These are phyloP conservation scores for Neonectria punicea DNA, from an alignment of 2,329 filamentous ascomycete genomes.

Conservation along the genomic window DNA sequence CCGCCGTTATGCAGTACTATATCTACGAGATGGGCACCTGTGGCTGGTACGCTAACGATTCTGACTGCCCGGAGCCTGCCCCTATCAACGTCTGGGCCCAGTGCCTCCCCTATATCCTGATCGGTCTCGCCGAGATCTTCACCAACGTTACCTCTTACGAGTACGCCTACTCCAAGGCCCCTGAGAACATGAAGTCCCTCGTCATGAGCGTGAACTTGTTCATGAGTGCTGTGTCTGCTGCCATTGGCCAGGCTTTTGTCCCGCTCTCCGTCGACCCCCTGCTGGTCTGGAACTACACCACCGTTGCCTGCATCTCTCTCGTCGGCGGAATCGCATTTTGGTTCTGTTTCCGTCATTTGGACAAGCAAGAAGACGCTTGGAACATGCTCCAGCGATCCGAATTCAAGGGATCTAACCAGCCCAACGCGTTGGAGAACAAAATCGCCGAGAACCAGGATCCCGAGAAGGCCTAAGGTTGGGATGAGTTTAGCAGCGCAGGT, in stretches of 20 bases:
- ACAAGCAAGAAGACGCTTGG: slow-evolving; percentile 73
- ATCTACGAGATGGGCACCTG: slow-evolving; percentile 74
- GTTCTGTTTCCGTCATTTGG: slow-evolving; percentile 72
- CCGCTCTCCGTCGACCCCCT: slow-evolving; percentile 71
- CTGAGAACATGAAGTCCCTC: slow-evolving; percentile 83
- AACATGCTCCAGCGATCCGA: slow-evolving; percentile 68
- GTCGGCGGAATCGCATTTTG: slow-evolving; percentile 74
- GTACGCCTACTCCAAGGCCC: slow-evolving; percentile 82
- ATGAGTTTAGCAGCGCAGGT: not conserved
- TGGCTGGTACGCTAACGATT: slow-evolving; percentile 61
- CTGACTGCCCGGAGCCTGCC: slow-evolving; percentile 59
- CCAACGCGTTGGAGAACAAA: slow-evolving; percentile 48
- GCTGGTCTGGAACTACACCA: slow-evolving; percentile 77
- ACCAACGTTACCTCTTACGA: slow-evolving; percentile 72
- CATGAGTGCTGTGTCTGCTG: slow-evolving; percentile 75
- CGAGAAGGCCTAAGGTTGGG: slow-evolving; percentile 26
- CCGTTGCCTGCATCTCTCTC: slow-evolving; percentile 70
- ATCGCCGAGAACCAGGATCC: slow-evolving; percentile 28
- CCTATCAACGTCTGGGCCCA: slow-evolving; percentile 74
- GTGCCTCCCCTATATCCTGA: slow-evolving; percentile 61
- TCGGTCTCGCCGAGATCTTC: slow-evolving; percentile 64
- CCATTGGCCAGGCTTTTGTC: slow-evolving; percentile 76
- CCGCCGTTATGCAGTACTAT: slow-evolving; percentile 67
- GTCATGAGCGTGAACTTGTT: slow-evolving; percentile 76
- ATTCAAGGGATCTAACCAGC: slow-evolving; percentile 54